A percentile compares a stretch with the other conserved stretches of the same genome.
Evolutionary conservation across 2,329 filamentous ascomycete species (phyloP).

Genomic region (Xylaria sp.): DNA sequence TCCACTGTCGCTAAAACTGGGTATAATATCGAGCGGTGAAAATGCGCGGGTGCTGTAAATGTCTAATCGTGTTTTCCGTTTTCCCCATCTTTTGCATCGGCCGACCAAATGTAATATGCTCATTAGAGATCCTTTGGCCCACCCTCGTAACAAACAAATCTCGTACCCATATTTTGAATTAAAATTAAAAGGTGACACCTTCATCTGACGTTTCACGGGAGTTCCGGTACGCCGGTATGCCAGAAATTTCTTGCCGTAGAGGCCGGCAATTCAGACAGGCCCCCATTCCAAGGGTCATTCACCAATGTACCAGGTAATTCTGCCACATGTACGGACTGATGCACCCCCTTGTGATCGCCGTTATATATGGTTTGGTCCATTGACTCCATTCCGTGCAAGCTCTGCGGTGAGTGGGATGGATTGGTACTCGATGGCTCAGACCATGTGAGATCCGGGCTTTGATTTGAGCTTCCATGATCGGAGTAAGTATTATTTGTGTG

Average conservation of each 20-base stretch:
- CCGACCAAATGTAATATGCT: neutral
- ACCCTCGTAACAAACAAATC: neutral
- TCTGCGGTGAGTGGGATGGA: slow-evolving; percentile 22
- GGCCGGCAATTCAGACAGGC: slow-evolving; percentile 33
- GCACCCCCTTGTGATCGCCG: slow-evolving; percentile 17
- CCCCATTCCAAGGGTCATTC: slow-evolving; percentile 35
- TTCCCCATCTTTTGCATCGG: neutral
- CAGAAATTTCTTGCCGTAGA: slow-evolving; percentile 12
- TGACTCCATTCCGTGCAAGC: slow-evolving; percentile 20
- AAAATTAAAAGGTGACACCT: neutral
- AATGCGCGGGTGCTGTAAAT: neutral
- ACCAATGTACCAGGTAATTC: slow-evolving; percentile 35
- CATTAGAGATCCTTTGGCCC: neutral
- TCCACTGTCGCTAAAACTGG: slow-evolving; percentile 20
- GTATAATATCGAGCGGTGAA: slow-evolving; percentile 23
- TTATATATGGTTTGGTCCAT: slow-evolving; percentile 29
- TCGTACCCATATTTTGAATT: neutral
- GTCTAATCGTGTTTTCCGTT: neutral
- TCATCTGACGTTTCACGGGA: slow-evolving; percentile 14
- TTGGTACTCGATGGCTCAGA: slow-evolving; percentile 16
- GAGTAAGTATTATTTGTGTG: slow-evolving; percentile 9
- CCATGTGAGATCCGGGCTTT: slow-evolving; percentile 24
- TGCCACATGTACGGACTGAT: slow-evolving; percentile 11
- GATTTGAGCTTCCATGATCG: slow-evolving; percentile 20
- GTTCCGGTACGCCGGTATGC: slow-evolving; percentile 27